Base-by-base conservation (phyloP, 495 filamentous ascomycete genomes). In the Lophiotrema nucula region DNA sequence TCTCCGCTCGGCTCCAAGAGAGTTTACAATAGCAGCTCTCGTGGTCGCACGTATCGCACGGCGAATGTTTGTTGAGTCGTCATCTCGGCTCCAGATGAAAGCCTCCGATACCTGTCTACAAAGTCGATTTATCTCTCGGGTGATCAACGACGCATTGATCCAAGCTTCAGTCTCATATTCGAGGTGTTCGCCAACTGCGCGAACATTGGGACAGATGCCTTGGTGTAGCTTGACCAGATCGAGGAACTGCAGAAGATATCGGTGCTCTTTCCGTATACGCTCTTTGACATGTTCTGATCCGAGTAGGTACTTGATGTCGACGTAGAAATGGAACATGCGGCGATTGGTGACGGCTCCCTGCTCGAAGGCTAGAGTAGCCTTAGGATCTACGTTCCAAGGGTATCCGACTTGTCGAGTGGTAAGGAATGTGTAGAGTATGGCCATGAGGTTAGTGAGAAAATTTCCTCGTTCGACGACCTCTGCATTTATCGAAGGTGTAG, bases 111-210 rank as follows among this genome's bases (percentile, higher is more conserved):
- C 88, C 64, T 91, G 88, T 50, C 91, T 81, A 65, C 90, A 95
- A 11, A 97, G 80, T 49, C 85, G 85, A 67, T 96, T 97, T 70
- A 99, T 89, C 70, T 99, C 92, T 45, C 90, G 81, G 47, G 92
- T 97, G 46, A 97, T 87, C 37, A 99, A 81, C 6, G 90, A 92
- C 0, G 95, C 93, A 62, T 86, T 93, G 44, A 99, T 97, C 93
- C 93, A 99, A 25, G 90, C 87, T 67, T 99, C 93, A 4, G 91
- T 93, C 71, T 99, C 93, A 66, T 97, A 99, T 67, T 97, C 95
- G 5, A 99, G 88, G 67, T 99, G 93, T 59, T 99, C 93, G 19
- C 88, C 89, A 26, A 96, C 84, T 1, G 92, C 92, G 54, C 93
- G 82, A 4, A 90, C 74, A 63, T 97, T 99, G 13, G 93, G 95